phyloP scores from a whole-genome alignment of 257 asterid species.

The Lycium ferocissimum region DNA sequence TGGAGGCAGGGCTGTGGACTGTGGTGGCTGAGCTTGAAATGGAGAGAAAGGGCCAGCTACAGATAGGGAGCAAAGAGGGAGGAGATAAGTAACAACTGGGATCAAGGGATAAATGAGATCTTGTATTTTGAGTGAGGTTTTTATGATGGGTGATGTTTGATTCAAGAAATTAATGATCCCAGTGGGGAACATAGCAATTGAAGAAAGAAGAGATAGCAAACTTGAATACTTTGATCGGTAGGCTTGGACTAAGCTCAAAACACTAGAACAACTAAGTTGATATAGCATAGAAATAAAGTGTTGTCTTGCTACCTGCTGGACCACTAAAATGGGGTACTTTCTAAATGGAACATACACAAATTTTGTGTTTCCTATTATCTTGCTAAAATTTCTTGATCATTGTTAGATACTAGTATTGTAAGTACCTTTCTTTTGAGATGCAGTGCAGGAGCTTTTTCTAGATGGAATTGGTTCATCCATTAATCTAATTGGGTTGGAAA shows the following conservation, averaged over 20 bases:
- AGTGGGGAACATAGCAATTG: background rate
- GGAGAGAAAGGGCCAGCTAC: background rate
- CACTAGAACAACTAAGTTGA: background rate
- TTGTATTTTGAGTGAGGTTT: background rate
- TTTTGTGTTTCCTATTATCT: background rate
- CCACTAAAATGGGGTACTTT: background rate
- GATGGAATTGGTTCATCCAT: background rate
- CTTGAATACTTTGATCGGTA: background rate
- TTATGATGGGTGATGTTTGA: background rate
- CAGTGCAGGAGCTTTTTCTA: background rate
- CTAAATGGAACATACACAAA: background rate
- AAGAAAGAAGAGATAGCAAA: background rate
- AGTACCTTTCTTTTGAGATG: background rate
- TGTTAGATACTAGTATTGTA: background rate
- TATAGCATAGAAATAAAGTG: background rate
- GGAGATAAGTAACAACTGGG: background rate
- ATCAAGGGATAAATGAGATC: background rate
- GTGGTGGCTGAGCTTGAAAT: too few relatives aligned
- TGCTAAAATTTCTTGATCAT: background rate
- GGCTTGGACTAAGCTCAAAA: background rate
- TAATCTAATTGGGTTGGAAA: background rate
- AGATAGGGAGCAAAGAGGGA: background rate
- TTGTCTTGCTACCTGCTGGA: background rate
- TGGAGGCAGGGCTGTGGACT: too few relatives aligned
- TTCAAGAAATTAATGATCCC: background rate